Percentiles rank a stretch among this genome's conserved stretches.
Conservation (phyloP, 2,329 filamentous ascomycete genomes). For the Plenodomus tracheiphilus region DNA sequence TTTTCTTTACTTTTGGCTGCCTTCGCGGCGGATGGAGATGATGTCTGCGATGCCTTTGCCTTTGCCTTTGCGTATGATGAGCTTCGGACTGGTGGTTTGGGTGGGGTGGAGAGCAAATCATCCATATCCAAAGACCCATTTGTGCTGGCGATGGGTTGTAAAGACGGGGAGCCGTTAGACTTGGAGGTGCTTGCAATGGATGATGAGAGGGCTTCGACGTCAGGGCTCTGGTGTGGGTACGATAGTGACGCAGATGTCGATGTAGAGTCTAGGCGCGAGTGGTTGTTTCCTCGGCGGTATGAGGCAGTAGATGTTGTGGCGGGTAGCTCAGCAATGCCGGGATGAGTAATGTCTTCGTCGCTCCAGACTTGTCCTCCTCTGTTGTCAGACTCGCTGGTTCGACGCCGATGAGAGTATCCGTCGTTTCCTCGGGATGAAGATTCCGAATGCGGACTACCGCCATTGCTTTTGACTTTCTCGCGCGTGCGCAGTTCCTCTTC, state of each 20-base stretch:
- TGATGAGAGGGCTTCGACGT: conserved; percentile 4
- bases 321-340: conserved; percentile 24
- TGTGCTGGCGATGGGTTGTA: neutral
- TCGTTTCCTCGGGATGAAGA: neutral
- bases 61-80: neutral
- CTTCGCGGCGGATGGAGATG: neutral
- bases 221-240: conserved; percentile 7
- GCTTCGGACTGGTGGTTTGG: neutral
- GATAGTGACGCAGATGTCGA: conserved; percentile 18
- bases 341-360: conserved; percentile 9
- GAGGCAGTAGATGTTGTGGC: conserved; percentile 8
- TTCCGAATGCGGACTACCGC: conserved; percentile 3
- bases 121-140: neutral
- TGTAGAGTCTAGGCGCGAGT: conserved; percentile 44
- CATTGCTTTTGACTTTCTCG: conserved; percentile 12
- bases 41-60: conserved; percentile 1
- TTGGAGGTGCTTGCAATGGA: neutral
- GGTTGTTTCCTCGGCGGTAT: conserved; percentile 12
- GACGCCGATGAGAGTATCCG: neutral
- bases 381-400: conserved; percentile 15
- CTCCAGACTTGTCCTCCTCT: conserved; percentile 10
- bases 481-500: conserved; percentile 20
- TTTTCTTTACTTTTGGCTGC: neutral
- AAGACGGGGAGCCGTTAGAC: neutral
- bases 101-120: neutral